Evolutionary conservation across 164 flowering plant genomes (phyloP).

Genomic region (Pachysandra terminalis): DNA sequence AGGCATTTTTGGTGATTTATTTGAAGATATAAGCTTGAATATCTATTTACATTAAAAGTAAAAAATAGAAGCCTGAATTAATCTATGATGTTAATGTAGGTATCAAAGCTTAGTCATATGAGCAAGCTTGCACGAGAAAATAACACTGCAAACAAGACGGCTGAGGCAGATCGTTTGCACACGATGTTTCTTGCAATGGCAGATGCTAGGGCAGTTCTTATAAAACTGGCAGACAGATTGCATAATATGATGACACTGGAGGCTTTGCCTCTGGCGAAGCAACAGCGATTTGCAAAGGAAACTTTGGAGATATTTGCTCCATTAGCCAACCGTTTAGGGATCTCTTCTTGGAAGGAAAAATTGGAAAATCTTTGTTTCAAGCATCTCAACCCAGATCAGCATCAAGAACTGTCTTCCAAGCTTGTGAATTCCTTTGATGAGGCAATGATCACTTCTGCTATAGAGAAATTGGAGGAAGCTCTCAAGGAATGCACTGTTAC

Average conservation of each 20-base stretch:
- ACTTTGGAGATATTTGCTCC: constrained; percentile 93
- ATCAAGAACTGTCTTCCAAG: constrained; percentile 60
- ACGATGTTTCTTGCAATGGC: constrained; percentile 98
- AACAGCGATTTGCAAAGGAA: constrained; percentile 89
- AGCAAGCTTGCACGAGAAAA: constrained; percentile 98
- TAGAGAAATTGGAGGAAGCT: constrained; percentile 63
- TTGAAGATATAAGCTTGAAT: neutral
- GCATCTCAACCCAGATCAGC: constrained; percentile 74
- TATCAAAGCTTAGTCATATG: constrained; percentile 87
- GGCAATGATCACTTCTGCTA: constrained; percentile 59
- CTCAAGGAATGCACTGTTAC: constrained; percentile 55
- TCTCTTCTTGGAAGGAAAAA: constrained; percentile 87
- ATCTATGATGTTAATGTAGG: constrained; percentile 35
- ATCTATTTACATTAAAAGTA: too few relatives aligned
- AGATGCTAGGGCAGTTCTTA: constrained; percentile 91
- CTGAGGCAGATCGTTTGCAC: constrained; percentile 91
- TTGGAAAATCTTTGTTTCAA: constrained; percentile 86
- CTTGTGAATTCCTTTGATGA: constrained; percentile 65
- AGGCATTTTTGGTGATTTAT: neutral
- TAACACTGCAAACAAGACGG: constrained; percentile 78
- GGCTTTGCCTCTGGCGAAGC: constrained; percentile 75
- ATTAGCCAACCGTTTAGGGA: constrained; percentile 88
- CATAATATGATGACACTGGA: constrained; percentile 96
- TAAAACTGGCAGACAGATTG: constrained; percentile 95
- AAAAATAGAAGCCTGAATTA: neutral